phyloP scores from a whole-genome alignment of 2,329 filamentous ascomycete species.

The Diaporthe citrichinensis region DNA sequence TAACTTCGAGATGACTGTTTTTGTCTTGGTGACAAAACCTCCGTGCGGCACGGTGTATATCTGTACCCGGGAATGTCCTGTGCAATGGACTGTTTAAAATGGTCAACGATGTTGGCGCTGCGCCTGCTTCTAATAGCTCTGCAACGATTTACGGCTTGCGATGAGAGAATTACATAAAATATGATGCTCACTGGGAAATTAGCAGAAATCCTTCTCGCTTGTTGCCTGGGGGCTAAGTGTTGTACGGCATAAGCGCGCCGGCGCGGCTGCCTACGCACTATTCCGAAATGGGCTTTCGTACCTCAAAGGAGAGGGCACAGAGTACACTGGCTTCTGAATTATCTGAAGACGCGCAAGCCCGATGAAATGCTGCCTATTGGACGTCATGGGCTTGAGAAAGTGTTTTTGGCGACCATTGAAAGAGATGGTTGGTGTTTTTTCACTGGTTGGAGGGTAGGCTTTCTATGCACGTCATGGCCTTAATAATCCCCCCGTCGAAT shows the following conservation, averaged over 20 bases:
- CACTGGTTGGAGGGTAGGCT: not conserved
- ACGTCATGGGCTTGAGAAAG: not conserved
- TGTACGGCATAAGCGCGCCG: not conserved
- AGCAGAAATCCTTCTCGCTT: not conserved
- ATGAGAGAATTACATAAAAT: not conserved
- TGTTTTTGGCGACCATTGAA: not conserved
- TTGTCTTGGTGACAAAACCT: no score
- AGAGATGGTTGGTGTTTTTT: no score
- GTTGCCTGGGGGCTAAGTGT: conserved; percentile 16
- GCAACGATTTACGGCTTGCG: no score
- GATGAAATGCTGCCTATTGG: not conserved
- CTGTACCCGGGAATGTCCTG: no score
- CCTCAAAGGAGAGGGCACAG: no score
- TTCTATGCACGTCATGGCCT: no score
- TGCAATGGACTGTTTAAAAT: no score
- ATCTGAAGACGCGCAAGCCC: no score
- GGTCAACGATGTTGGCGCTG: not conserved
- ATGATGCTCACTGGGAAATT: not conserved
- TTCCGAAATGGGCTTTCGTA: not conserved
- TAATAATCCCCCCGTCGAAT: no score
- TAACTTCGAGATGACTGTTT: not conserved
- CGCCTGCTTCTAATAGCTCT: not conserved
- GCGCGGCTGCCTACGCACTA: conserved; percentile 15
- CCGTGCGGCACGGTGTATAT: not conserved
- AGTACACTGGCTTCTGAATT: no score